Evolutionary conservation across 345 rosid species (phyloP).

Genomic region (Lenwebbia sp.): DNA sequence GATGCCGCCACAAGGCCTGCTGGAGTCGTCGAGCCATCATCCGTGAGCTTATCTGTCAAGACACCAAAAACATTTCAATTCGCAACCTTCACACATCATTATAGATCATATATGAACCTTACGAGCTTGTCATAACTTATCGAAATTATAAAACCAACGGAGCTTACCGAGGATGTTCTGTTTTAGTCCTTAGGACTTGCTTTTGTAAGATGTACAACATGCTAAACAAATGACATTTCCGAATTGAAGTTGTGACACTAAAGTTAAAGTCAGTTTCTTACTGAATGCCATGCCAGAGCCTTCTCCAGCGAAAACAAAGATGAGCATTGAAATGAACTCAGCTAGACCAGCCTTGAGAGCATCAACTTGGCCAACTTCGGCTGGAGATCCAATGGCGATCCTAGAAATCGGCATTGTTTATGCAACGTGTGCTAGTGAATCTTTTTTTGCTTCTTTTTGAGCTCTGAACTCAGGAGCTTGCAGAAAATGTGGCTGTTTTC

Average conservation of each 20-base stretch:
- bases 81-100: background rate
- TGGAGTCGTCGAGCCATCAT: constrained; percentile 37
- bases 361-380: constrained; percentile 33
- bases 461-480: background rate
- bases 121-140: background rate
- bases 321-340: constrained; percentile 58
- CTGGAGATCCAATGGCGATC: constrained; percentile 34
- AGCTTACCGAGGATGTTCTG: background rate
- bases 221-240: background rate
- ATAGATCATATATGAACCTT: background rate
- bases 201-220: background rate
- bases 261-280: constrained; percentile 3
- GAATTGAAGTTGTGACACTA: background rate
- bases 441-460: background rate
- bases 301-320: constrained; percentile 69
- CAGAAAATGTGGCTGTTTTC: background rate
- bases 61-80: background rate
- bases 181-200: background rate
- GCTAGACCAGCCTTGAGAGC: constrained; percentile 51
- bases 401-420: constrained; percentile 32
- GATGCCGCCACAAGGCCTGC: constrained; percentile 55
- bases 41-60: constrained; percentile 42
- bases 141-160: background rate
- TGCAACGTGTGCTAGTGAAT: background rate
- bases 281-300: constrained; percentile 77